Evolutionary conservation across 768 basidiomycete genomes (phyloP).

Genomic region (Leucogyrophana mollusca): DNA sequence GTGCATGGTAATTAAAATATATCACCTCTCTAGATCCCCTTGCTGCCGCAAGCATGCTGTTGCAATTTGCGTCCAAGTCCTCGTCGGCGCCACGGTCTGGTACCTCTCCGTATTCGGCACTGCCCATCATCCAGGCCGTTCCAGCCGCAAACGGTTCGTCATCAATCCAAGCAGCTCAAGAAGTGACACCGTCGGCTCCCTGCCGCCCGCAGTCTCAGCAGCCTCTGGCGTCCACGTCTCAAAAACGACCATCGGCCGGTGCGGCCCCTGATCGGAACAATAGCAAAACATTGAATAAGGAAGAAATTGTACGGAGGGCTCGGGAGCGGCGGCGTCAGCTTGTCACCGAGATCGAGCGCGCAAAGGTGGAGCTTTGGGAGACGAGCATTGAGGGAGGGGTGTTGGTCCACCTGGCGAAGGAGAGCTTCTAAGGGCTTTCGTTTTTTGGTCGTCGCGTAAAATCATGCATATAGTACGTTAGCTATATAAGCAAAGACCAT

Average conservation of each 20-base stretch:
- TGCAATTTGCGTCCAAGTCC: constrained; percentile 9
- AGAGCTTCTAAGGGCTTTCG: too few species aligned
- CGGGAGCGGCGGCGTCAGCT: constrained; percentile 52
- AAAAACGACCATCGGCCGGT: neutral
- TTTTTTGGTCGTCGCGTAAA: too few species aligned
- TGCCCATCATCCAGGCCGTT: neutral
- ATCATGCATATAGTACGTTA: too few species aligned
- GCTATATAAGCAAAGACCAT: too few species aligned
- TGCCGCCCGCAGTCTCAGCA: neutral
- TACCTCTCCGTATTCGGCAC: constrained; percentile 7
- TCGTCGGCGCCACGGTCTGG: constrained; percentile 11
- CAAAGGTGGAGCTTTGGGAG: constrained; percentile 74
- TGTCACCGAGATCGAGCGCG: constrained; percentile 51
- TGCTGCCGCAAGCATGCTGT: constrained; percentile 11
- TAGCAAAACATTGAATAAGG: constrained; percentile 27
- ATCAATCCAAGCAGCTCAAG: constrained; percentile 6
- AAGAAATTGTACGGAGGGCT: constrained; percentile 51
- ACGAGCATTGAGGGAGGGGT: constrained; percentile 69
- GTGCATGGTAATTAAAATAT: constrained; percentile 2
- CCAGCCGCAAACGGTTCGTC: neutral
- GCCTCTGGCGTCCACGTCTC: too few species aligned
- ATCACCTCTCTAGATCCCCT: constrained; percentile 15
- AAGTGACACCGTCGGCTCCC: neutral
- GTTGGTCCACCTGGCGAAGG: constrained; percentile 46
- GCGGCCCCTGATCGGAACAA: neutral